phyloP scores from a whole-genome alignment of 2,329 filamentous ascomycete species.

The Aspergillus neotritici region DNA sequence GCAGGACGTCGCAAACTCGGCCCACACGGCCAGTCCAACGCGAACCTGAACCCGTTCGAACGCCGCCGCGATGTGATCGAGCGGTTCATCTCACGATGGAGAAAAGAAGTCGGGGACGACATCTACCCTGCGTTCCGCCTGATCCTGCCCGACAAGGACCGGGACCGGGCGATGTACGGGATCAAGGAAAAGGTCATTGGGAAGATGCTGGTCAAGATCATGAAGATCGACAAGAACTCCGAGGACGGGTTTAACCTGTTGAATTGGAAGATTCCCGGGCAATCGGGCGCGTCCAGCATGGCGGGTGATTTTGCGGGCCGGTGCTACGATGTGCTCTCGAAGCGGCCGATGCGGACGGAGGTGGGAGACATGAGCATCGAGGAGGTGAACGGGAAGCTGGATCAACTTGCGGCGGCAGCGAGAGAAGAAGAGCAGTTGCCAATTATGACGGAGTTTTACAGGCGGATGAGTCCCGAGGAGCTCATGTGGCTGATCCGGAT shows the following conservation, averaged over 20 bases:
- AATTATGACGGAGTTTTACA: conserved; percentile 79
- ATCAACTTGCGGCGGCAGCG: conserved; percentile 66
- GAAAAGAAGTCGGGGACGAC: conserved; percentile 80
- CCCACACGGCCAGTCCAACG: conserved; percentile 45
- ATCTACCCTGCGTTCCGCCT: conserved; percentile 89
- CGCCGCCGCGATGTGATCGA: conserved; percentile 74
- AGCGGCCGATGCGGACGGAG: conserved; percentile 68
- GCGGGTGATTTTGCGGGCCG: conserved; percentile 89
- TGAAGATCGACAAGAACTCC: conserved; percentile 86
- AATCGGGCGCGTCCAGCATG: conserved; percentile 56
- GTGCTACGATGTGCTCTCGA: conserved; percentile 80
- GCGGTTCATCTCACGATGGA: conserved; percentile 80
- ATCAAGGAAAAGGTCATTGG: conserved; percentile 89
- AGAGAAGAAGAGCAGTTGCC: conserved; percentile 80
- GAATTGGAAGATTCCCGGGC: conserved; percentile 87
- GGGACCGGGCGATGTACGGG: conserved; percentile 86
- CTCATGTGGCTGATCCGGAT: conserved; percentile 93
- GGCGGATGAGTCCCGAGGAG: conserved; percentile 87
- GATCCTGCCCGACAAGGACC: conserved; percentile 87
- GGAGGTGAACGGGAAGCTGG: conserved; percentile 81
- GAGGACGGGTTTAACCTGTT: conserved; percentile 80
- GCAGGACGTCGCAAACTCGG: conserved; percentile 54
- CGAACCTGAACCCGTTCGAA: conserved; percentile 65
- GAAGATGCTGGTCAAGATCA: conserved; percentile 82
- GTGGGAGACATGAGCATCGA: conserved; percentile 77